These are phyloP conservation scores for Panicum virgatum DNA, from an alignment of 202 grass and related monocot species.

Conservation along the genomic window DNA sequence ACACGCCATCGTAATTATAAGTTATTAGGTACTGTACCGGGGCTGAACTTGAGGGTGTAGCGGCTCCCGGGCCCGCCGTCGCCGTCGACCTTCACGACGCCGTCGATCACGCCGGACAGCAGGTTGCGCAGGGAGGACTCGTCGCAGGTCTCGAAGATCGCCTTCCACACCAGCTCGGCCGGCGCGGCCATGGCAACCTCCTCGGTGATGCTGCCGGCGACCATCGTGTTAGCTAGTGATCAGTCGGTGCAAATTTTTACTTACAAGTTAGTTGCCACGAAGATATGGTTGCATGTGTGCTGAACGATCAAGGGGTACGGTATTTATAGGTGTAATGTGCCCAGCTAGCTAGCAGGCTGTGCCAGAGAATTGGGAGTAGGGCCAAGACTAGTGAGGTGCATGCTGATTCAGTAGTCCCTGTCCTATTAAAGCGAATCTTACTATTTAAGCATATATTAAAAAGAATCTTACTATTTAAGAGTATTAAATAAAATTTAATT, in stretches of 20 bases:
- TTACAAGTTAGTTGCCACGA: neutral
- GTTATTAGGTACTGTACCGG: neutral
- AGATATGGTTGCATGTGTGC: neutral
- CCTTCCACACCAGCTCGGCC: neutral
- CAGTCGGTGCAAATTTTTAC: neutral
- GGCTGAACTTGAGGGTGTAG: conserved; percentile 31
- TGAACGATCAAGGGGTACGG: neutral
- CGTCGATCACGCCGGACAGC: neutral
- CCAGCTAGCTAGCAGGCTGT: neutral
- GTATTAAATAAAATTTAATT: too few relatives aligned
- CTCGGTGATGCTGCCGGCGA: neutral
- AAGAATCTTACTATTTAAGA: too few relatives aligned
- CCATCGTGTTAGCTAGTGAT: neutral
- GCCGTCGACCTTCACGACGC: conserved; percentile 1
- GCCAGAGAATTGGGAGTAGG: neutral
- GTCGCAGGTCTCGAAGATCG: neutral
- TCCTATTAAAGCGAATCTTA: too few relatives aligned
- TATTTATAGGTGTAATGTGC: neutral
- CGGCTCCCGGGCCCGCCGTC: conserved; percentile 26
- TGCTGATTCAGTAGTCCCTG: too few relatives aligned
- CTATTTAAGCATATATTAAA: too few relatives aligned
- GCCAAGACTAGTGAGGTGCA: neutral
- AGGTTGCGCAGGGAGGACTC: neutral
- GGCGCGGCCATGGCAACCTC: neutral
- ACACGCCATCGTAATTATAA: neutral